Conservation (phyloP, 805 yeast species). For the Candida berthetii region DNA sequence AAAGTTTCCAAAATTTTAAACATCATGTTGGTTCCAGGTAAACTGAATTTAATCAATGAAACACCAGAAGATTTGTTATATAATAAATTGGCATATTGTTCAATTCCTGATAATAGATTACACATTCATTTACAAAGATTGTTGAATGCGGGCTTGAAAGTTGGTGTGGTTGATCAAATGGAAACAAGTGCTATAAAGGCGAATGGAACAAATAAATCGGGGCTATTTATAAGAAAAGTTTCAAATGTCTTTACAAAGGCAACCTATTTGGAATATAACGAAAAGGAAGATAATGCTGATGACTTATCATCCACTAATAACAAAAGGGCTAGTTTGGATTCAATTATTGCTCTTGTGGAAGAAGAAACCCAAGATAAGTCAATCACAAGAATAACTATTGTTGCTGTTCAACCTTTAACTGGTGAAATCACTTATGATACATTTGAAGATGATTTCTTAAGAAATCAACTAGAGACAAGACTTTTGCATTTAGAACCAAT, state of each 20-base stretch:
- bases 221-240: slow-evolving; percentile 61
- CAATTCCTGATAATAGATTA: slow-evolving; percentile 74
- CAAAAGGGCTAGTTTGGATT: slow-evolving; percentile 29
- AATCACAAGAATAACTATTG: slow-evolving; percentile 32
- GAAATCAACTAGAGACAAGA: slow-evolving; percentile 69
- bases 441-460: slow-evolving; percentile 52
- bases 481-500: slow-evolving; percentile 69
- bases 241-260: slow-evolving; percentile 76
- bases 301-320: slow-evolving; percentile 18
- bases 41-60: slow-evolving; percentile 42
- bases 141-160: slow-evolving; percentile 65
- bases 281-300: slow-evolving; percentile 8
- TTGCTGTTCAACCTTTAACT: slow-evolving; percentile 64
- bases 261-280: slow-evolving; percentile 67
- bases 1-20: slow-evolving; percentile 59
- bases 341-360: slow-evolving; percentile 40
- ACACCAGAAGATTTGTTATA: slow-evolving; percentile 43
- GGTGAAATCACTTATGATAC: slow-evolving; percentile 74
- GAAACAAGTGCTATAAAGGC: slow-evolving; percentile 74
- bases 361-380: neutral
- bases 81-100: slow-evolving; percentile 70
- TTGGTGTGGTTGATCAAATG: slow-evolving; percentile 81
- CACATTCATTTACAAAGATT: slow-evolving; percentile 73
- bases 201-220: slow-evolving; percentile 40
- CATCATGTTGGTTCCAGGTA: slow-evolving; percentile 70